Evolutionary conservation across 164 flowering plant genomes (phyloP).

Genomic region (Stephania yunnanensis): DNA sequence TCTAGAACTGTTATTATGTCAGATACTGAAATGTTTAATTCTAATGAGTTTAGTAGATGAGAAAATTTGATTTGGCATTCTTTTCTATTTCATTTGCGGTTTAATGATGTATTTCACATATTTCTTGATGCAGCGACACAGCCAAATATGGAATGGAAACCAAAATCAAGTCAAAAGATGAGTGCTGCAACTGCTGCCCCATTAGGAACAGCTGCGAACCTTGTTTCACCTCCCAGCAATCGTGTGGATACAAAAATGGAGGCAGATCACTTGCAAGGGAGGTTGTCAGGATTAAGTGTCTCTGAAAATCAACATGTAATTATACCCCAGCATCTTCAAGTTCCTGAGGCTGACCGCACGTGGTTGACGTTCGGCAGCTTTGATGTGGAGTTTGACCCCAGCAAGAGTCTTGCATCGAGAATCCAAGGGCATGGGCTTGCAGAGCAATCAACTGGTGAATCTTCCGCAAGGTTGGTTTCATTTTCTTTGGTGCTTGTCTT

Average conservation of each 20-base stretch:
- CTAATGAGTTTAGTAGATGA: not conserved
- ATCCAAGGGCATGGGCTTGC: slow-evolving; percentile 24
- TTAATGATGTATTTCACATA: not conserved
- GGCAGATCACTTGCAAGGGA: slow-evolving; percentile 44
- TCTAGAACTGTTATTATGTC: not conserved
- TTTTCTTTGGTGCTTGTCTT: not conserved
- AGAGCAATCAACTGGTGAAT: slow-evolving; percentile 39
- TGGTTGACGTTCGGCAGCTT: slow-evolving; percentile 84
- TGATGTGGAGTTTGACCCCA: slow-evolving; percentile 50
- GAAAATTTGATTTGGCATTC: not conserved
- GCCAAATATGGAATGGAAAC: slow-evolving; percentile 87
- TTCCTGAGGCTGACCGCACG: slow-evolving; percentile 66
- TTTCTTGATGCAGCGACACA: slow-evolving; percentile 42
- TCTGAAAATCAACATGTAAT: slow-evolving; percentile 70
- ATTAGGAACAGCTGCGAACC: slow-evolving; percentile 42
- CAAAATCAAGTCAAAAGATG: slow-evolving; percentile 65
- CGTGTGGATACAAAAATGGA: slow-evolving; percentile 33
- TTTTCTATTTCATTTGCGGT: not conserved
- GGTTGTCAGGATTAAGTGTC: slow-evolving; percentile 38
- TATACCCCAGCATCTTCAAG: slow-evolving; percentile 84
- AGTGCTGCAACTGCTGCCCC: slow-evolving; percentile 37
- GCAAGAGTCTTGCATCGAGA: slow-evolving; percentile 26
- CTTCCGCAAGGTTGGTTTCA: slow-evolving; percentile 48
- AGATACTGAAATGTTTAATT: not conserved
- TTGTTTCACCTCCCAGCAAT: slow-evolving; percentile 36